phyloP scores from a whole-genome alignment of 208 protist species.

The Trypanosoma avium region DNA sequence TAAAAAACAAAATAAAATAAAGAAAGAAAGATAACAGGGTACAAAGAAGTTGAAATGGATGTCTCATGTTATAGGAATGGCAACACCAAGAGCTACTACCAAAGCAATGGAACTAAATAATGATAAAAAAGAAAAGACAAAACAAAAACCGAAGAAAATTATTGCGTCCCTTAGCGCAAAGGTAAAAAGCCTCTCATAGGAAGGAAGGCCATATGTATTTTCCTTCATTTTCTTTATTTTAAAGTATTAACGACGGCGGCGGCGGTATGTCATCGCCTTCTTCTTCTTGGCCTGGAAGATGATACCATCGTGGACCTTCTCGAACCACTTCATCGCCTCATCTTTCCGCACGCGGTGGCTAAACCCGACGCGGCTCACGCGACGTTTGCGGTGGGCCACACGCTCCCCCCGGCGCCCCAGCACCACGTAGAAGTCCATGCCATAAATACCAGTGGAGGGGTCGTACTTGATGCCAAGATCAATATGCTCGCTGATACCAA shows the following conservation, averaged over 20 bases:
- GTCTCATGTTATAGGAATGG: not conserved
- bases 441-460: conserved; percentile 99
- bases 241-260: conserved; percentile 79
- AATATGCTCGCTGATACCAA: conserved; percentile 99
- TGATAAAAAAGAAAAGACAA: conserved; percentile 3
- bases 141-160: conserved; percentile 3
- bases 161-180: conserved; percentile 8
- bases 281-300: conserved; percentile 95
- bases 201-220: too few species aligned
- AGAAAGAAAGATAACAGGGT: too few species aligned
- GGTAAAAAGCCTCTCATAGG: not conserved
- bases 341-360: conserved; percentile 96
- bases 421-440: conserved; percentile 98
- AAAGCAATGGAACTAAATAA: not conserved
- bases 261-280: conserved; percentile 98
- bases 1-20: too few species aligned
- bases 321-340: conserved; percentile 99
- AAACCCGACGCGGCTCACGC: conserved; percentile 85
- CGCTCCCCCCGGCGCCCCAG: conserved; percentile 97
- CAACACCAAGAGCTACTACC: not conserved
- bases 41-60: too few species aligned
- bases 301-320: conserved; percentile 98
- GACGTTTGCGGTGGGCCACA: conserved; percentile 93
- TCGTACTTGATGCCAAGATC: conserved; percentile 99
- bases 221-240: too few species aligned